These are phyloP conservation scores for Nemania serpens DNA, from an alignment of 2,329 filamentous ascomycete species.

Conservation along the genomic window DNA sequence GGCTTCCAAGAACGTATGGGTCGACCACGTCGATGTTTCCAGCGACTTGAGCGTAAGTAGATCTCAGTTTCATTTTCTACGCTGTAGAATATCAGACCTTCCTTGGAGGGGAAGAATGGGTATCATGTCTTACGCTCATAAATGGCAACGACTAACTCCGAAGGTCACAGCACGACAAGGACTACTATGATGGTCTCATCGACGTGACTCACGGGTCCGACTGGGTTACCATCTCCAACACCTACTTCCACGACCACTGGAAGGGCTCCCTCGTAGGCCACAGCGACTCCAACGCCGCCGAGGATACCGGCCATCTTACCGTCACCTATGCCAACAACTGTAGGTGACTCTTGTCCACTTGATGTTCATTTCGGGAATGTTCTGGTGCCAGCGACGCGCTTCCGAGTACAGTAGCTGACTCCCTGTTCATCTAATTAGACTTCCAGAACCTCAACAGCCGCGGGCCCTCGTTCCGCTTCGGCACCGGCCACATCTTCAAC, in stretches of 20 bases:
- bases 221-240: constrained; percentile 58
- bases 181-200: constrained; percentile 71
- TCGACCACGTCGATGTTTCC: constrained; percentile 70
- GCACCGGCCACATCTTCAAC: constrained; percentile 56
- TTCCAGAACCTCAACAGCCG: constrained; percentile 56
- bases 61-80: background rate
- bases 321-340: constrained; percentile 74
- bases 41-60: constrained; percentile 51
- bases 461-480: constrained; percentile 59
- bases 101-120: too few relatives aligned
- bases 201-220: constrained; percentile 68
- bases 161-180: constrained; percentile 58
- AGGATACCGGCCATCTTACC: constrained; percentile 67
- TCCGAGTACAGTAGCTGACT: background rate
- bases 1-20: constrained; percentile 63
- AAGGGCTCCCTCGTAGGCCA: constrained; percentile 52
- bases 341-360: constrained; percentile 5
- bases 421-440: background rate
- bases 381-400: background rate
- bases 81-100: too few relatives aligned
- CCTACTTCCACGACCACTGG: constrained; percentile 54
- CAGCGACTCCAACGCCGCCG: constrained; percentile 59
- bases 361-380: background rate
- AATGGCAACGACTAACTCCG: background rate
- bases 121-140: too few relatives aligned